These are phyloP conservation scores for Marchantia polymorpha DNA, from an alignment of 225 moss, liverwort and hornwort genomes.

Conservation along the genomic window DNA sequence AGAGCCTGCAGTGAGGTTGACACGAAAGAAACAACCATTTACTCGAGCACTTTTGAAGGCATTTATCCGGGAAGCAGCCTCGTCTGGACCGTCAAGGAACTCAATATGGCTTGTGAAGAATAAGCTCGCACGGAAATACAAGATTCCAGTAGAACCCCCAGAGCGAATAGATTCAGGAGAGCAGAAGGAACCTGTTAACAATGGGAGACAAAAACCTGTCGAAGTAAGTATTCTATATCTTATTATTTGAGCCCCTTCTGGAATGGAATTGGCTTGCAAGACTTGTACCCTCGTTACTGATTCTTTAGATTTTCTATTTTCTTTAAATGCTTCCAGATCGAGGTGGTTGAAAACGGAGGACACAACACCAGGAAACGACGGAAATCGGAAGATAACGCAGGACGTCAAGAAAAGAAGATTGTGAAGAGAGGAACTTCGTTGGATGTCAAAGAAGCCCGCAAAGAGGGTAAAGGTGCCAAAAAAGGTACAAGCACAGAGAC, in stretches of 20 bases:
- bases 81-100: slow-evolving; percentile 64
- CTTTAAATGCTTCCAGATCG: slow-evolving; percentile 40
- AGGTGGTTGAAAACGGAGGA: slow-evolving; percentile 55
- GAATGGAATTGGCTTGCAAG: background rate
- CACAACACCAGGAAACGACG: slow-evolving; percentile 67
- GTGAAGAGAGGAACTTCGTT: slow-evolving; percentile 44
- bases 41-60: slow-evolving; percentile 86
- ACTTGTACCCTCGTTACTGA: background rate
- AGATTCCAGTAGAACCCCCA: slow-evolving; percentile 61
- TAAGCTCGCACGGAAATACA: slow-evolving; percentile 85
- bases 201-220: slow-evolving; percentile 17
- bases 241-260: background rate
- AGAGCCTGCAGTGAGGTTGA: slow-evolving; percentile 55
- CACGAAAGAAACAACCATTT: slow-evolving; percentile 82
- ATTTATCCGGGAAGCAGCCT: slow-evolving; percentile 83
- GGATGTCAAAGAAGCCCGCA: slow-evolving; percentile 24
- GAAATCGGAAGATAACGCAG: slow-evolving; percentile 56
- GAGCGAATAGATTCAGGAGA: slow-evolving; percentile 29
- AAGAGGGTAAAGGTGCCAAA: slow-evolving; percentile 41
- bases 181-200: slow-evolving; percentile 47
- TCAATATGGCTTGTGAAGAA: slow-evolving; percentile 85
- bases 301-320: background rate
- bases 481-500: slow-evolving; percentile 38
- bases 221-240: slow-evolving; percentile 27
- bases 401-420: slow-evolving; percentile 55